Base-by-base conservation (phyloP, 768 basidiomycete genomes). In the Kwoniella newhampshirensis region DNA sequence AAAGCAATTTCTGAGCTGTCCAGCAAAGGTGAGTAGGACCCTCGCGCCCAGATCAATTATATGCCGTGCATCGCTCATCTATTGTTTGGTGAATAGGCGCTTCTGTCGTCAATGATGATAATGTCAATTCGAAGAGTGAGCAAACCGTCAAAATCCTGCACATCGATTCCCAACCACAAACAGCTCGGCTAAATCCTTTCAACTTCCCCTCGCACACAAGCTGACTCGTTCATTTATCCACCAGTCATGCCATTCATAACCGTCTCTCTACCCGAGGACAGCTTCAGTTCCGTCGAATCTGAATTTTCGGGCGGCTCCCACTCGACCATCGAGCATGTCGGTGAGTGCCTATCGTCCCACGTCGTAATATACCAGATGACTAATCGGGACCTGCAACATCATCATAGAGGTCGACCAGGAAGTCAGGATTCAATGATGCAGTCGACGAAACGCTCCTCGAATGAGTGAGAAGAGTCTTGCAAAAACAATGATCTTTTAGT, bases 261-360 rank as follows among this genome's bases (percentile, higher is more conserved):
- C 26, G 54, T 68, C 35, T 46, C 53, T 20, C 28, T 71, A 18
- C 65, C 62, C 11, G 52, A 60, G 36, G 40, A 60, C 9, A 64
- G 68, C 53, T 68, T 59, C 30, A 54, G 59, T 13, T 30, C 64
- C 18, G 56, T 71, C 26, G 57, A 62, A 26, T 37, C 56, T 9
- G 59, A 64, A n/a, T 57, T 59, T 26, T 30, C 85, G 80, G 6
- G 72, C 64, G 71, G 90, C 86, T 17, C 85, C 84, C 4, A 88
- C 88, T 20, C 80, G 82, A 40, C 90, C 85, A 66, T 91, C 85
- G 40, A 91, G 79, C 50, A 84, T 82, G 67, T 90, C 81, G 43
- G 79, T 84, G 72, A 89, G 89, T 20, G 84, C 78, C n/a, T 81
- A 9, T 43, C 42, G 11, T 8, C 12, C 20, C 12, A 43, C 21